A percentile compares a stretch with the other conserved stretches of the same genome.
phyloP scores from a whole-genome alignment of 306 rosid species.

The Vigna unguiculata region DNA sequence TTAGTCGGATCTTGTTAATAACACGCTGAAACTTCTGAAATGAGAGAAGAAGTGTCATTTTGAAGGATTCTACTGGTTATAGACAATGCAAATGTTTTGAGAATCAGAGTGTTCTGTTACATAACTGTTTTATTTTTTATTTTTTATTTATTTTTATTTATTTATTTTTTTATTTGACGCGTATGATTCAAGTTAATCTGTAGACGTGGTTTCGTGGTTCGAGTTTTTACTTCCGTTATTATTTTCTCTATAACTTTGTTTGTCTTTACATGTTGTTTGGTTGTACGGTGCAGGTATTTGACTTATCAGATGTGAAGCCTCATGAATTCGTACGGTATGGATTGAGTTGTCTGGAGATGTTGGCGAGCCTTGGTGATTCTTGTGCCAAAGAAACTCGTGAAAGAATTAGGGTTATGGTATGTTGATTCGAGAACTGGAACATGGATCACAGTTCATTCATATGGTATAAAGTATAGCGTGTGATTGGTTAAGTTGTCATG shows the following conservation, averaged over 20 bases:
- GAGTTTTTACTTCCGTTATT: constrained; percentile 6
- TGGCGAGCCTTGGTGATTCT: constrained; percentile 73
- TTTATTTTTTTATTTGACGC: background rate
- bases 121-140: background rate
- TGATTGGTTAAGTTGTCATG: background rate
- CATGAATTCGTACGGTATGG: constrained; percentile 86
- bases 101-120: background rate
- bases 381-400: constrained; percentile 86
- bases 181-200: constrained; percentile 2
- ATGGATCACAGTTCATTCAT: background rate
- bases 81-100: background rate
- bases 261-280: constrained; percentile 3
- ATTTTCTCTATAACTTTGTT: background rate
- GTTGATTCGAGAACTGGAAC: constrained; percentile 35
- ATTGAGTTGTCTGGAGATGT: constrained; percentile 79
- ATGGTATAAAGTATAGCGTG: constrained; percentile 16
- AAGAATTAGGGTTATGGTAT: constrained; percentile 88
- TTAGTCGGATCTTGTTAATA: constrained; percentile 31
- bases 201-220: constrained; percentile 10
- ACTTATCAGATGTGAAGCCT: constrained; percentile 87
- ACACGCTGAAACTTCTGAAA: constrained; percentile 3
- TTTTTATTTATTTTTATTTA: background rate
- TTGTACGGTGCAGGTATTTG: constrained; percentile 75
- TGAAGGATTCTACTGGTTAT: constrained; percentile 26
- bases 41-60: background rate